Evolutionary conservation across 768 basidiomycete species (phyloP).

Genomic region (Lactarius psammicola): DNA sequence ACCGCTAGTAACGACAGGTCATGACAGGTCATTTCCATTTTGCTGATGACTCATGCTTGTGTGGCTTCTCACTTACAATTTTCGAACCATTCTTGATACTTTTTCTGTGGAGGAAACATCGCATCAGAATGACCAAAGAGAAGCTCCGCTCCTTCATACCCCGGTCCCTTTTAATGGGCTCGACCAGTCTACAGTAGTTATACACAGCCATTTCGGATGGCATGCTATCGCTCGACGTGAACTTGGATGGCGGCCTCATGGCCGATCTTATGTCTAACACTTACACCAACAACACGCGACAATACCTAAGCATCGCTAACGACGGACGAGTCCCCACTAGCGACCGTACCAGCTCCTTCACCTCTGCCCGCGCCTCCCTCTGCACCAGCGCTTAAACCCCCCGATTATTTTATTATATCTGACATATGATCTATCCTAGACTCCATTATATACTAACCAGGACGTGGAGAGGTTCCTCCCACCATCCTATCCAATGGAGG

Average conservation of each 20-base stretch:
- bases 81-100: slow-evolving; percentile 36
- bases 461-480: no score
- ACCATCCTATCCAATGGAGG: no score
- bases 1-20: no score
- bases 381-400: no score
- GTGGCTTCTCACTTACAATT: slow-evolving; percentile 31
- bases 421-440: not conserved
- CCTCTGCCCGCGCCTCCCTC: no score
- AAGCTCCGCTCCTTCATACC: not conserved
- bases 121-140: slow-evolving; percentile 6
- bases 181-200: not conserved
- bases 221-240: slow-evolving; percentile 23
- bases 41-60: no score
- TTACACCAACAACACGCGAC: not conserved
- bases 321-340: no score
- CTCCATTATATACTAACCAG: slow-evolving; percentile 22
- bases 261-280: slow-evolving; percentile 17
- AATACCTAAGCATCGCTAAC: no score
- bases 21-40: no score
- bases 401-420: not conserved
- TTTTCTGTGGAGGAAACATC: slow-evolving; percentile 22
- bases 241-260: slow-evolving; percentile 16
- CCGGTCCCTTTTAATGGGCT: not conserved
- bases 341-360: no score
- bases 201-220: not conserved